phyloP scores from a whole-genome alignment of 1,139 yeast genomes.

The Sugiyamaella pinicola region DNA sequence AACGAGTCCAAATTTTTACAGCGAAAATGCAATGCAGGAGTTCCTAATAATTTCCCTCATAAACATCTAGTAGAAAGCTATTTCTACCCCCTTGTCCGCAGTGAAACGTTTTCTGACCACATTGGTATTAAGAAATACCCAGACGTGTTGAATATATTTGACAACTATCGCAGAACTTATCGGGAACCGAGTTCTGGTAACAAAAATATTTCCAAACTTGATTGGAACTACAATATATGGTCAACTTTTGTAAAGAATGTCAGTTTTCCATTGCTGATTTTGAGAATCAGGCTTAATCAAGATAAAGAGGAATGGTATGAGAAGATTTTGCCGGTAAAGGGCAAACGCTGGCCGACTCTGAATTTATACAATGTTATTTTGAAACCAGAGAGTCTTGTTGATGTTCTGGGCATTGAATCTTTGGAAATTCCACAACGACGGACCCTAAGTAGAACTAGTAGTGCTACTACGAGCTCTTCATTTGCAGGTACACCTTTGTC shows the following conservation, averaged over 20 bases:
- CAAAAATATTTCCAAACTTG: background rate
- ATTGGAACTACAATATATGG: conserved; percentile 14
- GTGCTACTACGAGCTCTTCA: background rate
- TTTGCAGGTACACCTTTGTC: background rate
- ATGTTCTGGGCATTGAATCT: conserved; percentile 2
- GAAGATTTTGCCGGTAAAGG: conserved; percentile 3
- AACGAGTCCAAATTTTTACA: conserved; percentile 31
- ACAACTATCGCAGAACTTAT: conserved; percentile 8
- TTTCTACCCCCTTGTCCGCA: conserved; percentile 25
- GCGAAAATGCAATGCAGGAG: conserved; percentile 21
- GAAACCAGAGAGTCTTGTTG: conserved; percentile 3
- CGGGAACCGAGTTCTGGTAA: background rate
- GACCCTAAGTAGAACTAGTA: background rate
- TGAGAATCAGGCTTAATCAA: conserved; percentile 9
- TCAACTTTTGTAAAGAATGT: conserved; percentile 12
- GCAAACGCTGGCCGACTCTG: background rate
- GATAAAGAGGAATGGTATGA: conserved; percentile 21
- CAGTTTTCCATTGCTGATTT: conserved; percentile 16
- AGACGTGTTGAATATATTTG: conserved; percentile 7
- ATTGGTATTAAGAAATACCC: conserved; percentile 1
- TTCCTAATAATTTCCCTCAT: conserved; percentile 32
- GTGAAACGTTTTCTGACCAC: background rate
- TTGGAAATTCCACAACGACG: background rate
- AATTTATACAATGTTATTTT: conserved; percentile 15
- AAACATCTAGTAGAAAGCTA: conserved; percentile 24